Evolutionary conservation across 2,329 filamentous ascomycete genomes (phyloP).

Genomic region (Talaromyces atroroseus): DNA sequence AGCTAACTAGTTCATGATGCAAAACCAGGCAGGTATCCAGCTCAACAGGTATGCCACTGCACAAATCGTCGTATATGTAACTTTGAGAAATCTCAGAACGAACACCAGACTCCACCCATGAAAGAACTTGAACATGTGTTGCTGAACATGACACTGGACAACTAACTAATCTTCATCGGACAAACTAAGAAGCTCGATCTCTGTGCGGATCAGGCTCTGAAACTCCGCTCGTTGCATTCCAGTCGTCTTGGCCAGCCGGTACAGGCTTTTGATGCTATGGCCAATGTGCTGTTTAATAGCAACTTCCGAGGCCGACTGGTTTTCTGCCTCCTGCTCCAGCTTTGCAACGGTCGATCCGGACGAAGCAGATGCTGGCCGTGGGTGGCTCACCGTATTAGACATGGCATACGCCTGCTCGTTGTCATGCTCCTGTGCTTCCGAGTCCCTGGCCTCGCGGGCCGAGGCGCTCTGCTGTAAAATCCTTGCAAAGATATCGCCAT

Average conservation of each 20-base stretch:
- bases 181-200: conserved; percentile 54
- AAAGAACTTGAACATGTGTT: not conserved
- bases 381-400: conserved; percentile 34
- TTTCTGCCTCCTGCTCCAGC: conserved; percentile 50
- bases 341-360: conserved; percentile 47
- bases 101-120: not conserved
- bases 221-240: conserved; percentile 58
- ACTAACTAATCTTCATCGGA: conserved; percentile 44
- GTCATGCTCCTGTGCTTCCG: conserved; percentile 20
- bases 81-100: not conserved
- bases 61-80: not conserved
- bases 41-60: not conserved
- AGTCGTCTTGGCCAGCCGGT: conserved; percentile 53
- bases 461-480: conserved; percentile 32
- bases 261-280: conserved; percentile 59
- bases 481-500: conserved; percentile 46
- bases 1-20: not conserved
- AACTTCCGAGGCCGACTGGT: conserved; percentile 50
- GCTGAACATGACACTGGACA: not conserved
- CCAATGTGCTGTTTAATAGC: conserved; percentile 60
- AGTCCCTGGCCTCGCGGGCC: conserved; percentile 14
- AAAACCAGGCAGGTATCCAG: too few species aligned
- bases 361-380: conserved; percentile 39
- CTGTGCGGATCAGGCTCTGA: conserved; percentile 52
- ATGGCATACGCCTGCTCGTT: conserved; percentile 17